phyloP scores from a whole-genome alignment of 108 stramenopile species.

The Pseudonitzschia pungens region DNA sequence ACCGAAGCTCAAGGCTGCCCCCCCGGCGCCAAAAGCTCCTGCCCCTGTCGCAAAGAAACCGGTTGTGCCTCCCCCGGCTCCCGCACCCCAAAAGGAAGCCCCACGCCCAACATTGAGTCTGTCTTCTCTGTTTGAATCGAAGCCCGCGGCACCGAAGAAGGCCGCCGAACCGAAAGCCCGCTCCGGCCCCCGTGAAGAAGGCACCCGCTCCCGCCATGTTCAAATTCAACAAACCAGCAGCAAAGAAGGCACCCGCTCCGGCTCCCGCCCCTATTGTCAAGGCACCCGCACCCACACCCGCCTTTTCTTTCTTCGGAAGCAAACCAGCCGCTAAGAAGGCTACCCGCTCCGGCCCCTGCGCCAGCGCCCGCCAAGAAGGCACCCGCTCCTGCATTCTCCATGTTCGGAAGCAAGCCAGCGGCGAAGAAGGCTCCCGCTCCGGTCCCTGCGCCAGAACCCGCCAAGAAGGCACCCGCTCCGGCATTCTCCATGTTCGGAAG shows the following conservation, averaged over 20 bases:
- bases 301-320: constrained; percentile 28
- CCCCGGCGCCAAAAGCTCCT: constrained; percentile 20
- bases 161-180: constrained; percentile 34
- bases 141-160: constrained; percentile 25
- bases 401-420: constrained; percentile 17
- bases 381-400: constrained; percentile 21
- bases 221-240: constrained; percentile 24
- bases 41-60: constrained; percentile 18
- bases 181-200: constrained; percentile 42
- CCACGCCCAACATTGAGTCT: no score
- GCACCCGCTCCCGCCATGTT: constrained; percentile 31
- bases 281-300: constrained; percentile 29
- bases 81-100: constrained; percentile 23
- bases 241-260: constrained; percentile 20
- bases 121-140: constrained; percentile 17
- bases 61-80: constrained; percentile 19
- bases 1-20: not conserved
- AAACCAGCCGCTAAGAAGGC: constrained; percentile 4
- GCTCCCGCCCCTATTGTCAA: constrained; percentile 19
- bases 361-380: constrained; percentile 26
- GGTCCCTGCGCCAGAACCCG: constrained; percentile 20
- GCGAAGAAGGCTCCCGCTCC: constrained; percentile 29
- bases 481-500: constrained; percentile 28
- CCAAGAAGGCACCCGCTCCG: constrained; percentile 37
- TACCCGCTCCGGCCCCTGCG: constrained; percentile 33